Evolutionary conservation across 768 basidiomycete species (phyloP), one percentile per base, ranked within the genome.

Genomic region (Tylopilus felleus): DNA sequence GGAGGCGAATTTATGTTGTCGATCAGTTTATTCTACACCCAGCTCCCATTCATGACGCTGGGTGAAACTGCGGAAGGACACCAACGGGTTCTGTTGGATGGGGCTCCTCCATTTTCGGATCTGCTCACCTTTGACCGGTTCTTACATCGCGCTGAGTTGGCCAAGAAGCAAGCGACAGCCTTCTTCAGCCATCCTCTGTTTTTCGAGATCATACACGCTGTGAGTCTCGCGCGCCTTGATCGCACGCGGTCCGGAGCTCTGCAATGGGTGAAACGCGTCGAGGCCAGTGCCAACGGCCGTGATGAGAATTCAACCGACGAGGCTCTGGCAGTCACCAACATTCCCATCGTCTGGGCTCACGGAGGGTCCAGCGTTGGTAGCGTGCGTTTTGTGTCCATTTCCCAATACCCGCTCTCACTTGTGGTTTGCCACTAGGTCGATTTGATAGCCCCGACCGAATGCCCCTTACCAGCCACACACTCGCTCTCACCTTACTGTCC

Each of bases 21-120:
- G 8, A 72, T 81, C 41, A 71, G 75, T 19, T 80, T 75, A 53
- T 80, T 74, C 60, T 71, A 64, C 39, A 74, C 71, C 53, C 71
- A 66, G 23, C 70, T 81, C 13, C 76, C 80, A 0, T 79, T 76
- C 57, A 77, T 81, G 70, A 80, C 81, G 6, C 51, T 75, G 9
- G 72, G 70, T 12, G 21, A 8, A 40, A 50, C 55, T 6, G 16
- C 3, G 10, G 7, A 22, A 22, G 13, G 22, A 12, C 4, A 25
- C 4, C 12, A 12, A 9, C 19, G 35, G 8, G 14, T 52, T 9
- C 31, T 56, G 8, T 25, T 14, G 14, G 42, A 60, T 17, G 62
- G 56, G 4, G 61, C 74, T 67, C 82, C 83, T 0, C 54, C 71
- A 5, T 74, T 76, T 46, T 59, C 59, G 1, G 57, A 70, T 13